These are phyloP conservation scores for Ceratocystis harringtonii DNA, from an alignment of 2,329 filamentous ascomycete genomes.

Conservation along the genomic window DNA sequence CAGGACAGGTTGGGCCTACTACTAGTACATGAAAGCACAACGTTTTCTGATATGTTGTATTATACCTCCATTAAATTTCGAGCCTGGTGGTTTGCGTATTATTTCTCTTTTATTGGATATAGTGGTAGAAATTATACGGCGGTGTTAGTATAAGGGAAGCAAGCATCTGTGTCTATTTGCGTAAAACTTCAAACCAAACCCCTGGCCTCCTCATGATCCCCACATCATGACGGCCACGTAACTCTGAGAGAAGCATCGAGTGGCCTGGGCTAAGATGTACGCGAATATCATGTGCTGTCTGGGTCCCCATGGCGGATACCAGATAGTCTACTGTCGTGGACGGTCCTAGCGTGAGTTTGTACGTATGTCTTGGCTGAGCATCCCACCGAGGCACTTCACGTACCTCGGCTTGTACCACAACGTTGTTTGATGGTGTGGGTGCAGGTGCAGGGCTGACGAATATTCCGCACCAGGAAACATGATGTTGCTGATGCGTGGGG, in stretches of 20 bases:
- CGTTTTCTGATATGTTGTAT: not conserved
- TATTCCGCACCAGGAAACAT: not conserved
- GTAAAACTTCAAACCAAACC: slow-evolving; percentile 5
- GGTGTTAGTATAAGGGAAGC: not conserved
- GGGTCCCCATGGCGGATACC: not conserved
- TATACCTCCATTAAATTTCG: not conserved
- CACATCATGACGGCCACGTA: not conserved
- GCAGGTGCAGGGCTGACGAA: not conserved
- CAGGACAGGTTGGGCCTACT: not conserved
- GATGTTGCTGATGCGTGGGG: not conserved
- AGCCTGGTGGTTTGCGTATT: no score
- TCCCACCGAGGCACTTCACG: slow-evolving; percentile 4
- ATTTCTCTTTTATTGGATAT: no score
- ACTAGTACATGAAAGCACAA: not conserved
- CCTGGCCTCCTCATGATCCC: slow-evolving; percentile 2
- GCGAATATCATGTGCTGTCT: not conserved
- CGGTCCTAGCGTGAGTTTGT: slow-evolving; percentile 1
- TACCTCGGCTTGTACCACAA: not conserved
- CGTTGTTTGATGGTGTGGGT: not conserved
- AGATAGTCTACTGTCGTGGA: slow-evolving; percentile 4
- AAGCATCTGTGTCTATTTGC: not conserved
- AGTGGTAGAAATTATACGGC: no score
- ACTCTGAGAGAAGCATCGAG: slow-evolving; percentile 6
- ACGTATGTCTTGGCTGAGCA: not conserved
- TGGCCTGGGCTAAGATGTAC: not conserved